Evolutionary conservation across 768 basidiomycete genomes (phyloP), one percentile per base, ranked within the genome.

Genomic region (Pleurotus pulmonarius): DNA sequence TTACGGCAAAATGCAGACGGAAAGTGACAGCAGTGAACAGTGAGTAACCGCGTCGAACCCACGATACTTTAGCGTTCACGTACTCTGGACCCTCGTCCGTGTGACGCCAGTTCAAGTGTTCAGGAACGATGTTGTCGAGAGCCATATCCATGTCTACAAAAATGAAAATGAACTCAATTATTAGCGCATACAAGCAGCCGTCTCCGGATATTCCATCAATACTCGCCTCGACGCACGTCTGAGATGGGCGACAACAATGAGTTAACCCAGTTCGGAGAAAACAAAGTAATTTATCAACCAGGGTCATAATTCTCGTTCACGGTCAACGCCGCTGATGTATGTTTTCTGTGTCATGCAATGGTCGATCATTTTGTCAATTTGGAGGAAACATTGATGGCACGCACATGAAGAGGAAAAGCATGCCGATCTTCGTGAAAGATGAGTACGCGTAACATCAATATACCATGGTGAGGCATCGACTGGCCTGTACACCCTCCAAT

Each of bases 71-170:
- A 55, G 55, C 26, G 57, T 22, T 46, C 13, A 73, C 87, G 73
- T 66, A 94, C 92, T 96, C 94, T 46, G 87, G 90, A 18, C 93
- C 94, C 75, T 98, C 94, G 66, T 94, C 92, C 0, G 86, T 91
- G 69, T 97, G 94, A 39, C 75, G 73, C 93, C 94, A 96, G 51
- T 82, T 71, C 12, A 95, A 73, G 12, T 67, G 77, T 67, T 97
- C 94, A 0, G 94, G 94, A 0, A 98, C 92, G 57, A 97, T 85
- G 26, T 72, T 79, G 70, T 97, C 94, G 16, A 97, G 73, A 3
- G 92, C 91, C 92, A 95, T 96, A 64, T 92, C 86, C 94, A 97
- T 95, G 66, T 97, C 94, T 90, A 34, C 29, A 34, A 34, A 34
- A 34, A 34, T 34, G 29, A 34, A 34, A 34, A 34, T 34, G 29